Evolutionary conservation across 176 grass and related monocot genomes (phyloP).

Genomic region (Zea mays): DNA sequence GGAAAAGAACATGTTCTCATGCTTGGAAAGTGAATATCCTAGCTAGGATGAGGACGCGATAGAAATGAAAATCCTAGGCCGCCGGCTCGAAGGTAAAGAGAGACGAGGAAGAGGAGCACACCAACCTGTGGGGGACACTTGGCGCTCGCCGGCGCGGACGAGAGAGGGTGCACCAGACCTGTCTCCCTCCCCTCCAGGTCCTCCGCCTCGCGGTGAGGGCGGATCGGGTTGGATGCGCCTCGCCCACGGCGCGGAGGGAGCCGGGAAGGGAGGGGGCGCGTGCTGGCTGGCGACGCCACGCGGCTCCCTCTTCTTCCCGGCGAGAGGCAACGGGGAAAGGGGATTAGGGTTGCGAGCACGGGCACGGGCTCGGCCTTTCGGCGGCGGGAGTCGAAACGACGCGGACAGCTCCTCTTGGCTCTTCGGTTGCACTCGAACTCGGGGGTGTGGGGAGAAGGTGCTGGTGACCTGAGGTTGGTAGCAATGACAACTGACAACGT

Average conservation of each 20-base stretch:
- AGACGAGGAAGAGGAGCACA: not conserved
- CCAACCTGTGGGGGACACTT: not conserved
- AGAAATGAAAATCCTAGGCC: not conserved
- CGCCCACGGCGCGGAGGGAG: not conserved
- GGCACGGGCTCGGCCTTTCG: not conserved
- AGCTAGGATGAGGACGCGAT: not conserved
- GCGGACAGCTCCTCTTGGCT: not conserved
- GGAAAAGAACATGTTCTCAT: not conserved
- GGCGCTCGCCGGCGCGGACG: not conserved
- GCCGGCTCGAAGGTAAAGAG: not conserved
- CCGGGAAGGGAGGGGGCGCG: not conserved
- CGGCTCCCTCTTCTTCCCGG: constrained; percentile 4
- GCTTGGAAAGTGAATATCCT: not conserved
- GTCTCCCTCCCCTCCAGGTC: not conserved
- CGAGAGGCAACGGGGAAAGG: not conserved
- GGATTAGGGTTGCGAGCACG: constrained; percentile 16
- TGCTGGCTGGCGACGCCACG: not conserved
- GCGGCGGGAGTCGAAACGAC: not conserved
- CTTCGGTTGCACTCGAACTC: constrained; percentile 2
- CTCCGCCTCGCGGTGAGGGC: not conserved
- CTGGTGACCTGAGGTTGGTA: not conserved
- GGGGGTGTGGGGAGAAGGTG: too few relatives aligned
- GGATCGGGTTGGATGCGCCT: not conserved
- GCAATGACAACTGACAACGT: too few relatives aligned
- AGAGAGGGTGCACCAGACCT: not conserved